Conservation (phyloP, 805 yeast genomes). For the Candida peoriensis region DNA sequence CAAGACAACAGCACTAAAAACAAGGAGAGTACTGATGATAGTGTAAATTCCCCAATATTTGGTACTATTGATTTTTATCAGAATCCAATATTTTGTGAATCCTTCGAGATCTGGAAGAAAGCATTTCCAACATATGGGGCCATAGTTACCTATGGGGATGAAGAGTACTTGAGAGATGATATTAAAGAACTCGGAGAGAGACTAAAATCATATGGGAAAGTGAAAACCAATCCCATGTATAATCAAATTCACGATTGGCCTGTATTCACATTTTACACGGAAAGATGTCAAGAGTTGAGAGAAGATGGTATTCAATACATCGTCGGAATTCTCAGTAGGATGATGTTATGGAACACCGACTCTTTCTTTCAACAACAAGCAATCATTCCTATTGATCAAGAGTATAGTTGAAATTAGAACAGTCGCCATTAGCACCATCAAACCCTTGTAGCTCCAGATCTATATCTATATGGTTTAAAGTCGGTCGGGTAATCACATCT, state of each 20-base stretch:
- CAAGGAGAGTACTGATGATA: background rate
- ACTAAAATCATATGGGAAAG: slow-evolving; percentile 25
- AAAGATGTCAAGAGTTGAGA: slow-evolving; percentile 37
- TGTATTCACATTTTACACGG: slow-evolving; percentile 34
- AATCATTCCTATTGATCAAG: slow-evolving; percentile 2
- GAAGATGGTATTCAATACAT: slow-evolving; percentile 36
- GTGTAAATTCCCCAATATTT: too few species aligned
- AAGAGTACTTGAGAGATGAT: slow-evolving; percentile 35
- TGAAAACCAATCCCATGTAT: slow-evolving; percentile 29
- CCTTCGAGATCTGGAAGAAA: slow-evolving; percentile 32
- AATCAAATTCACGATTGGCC: slow-evolving; percentile 47
- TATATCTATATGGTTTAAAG: too few species aligned
- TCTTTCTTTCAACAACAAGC: slow-evolving; percentile 21
- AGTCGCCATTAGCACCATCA: too few species aligned
- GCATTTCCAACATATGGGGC: slow-evolving; percentile 39
- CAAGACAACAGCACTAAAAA: too few species aligned
- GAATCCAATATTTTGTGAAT: slow-evolving; percentile 29
- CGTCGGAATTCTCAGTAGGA: slow-evolving; percentile 37
- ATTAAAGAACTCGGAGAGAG: slow-evolving; percentile 28
- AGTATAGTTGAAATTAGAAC: slow-evolving; percentile 1
- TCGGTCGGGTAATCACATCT: too few species aligned
- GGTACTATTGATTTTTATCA: slow-evolving; percentile 7
- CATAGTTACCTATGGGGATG: slow-evolving; percentile 37
- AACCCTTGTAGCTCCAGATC: too few species aligned
- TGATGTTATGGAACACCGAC: slow-evolving; percentile 37